Evolutionary conservation across 495 filamentous ascomycete species (phyloP).

Genomic region (Aspergillus panamensis): DNA sequence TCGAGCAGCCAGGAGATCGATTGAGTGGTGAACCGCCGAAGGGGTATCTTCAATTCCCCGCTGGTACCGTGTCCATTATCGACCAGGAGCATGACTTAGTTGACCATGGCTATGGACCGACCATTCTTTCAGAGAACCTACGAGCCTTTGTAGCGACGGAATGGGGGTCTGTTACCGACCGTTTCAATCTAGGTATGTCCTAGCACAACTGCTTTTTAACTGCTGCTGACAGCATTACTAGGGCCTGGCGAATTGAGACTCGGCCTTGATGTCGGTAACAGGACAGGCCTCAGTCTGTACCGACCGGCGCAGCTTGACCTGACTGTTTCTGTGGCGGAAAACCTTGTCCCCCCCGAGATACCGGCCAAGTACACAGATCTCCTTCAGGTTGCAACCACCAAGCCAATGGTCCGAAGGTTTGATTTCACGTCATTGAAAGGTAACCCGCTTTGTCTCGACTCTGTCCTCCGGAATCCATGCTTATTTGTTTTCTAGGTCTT

Average conservation of each 20-base stretch:
- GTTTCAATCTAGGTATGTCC: constrained; percentile 60
- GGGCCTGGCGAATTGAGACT: constrained; percentile 69
- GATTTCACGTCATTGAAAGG: constrained; percentile 42
- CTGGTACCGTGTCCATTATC: constrained; percentile 47
- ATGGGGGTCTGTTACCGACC: constrained; percentile 67
- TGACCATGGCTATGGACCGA: constrained; percentile 48
- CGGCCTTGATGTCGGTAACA: constrained; percentile 53
- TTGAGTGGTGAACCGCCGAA: constrained; percentile 28
- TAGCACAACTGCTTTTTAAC: neutral
- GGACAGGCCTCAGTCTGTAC: constrained; percentile 59
- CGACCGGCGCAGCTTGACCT: constrained; percentile 64
- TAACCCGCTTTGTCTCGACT: constrained; percentile 13
- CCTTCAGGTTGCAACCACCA: constrained; percentile 41
- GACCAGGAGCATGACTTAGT: constrained; percentile 46
- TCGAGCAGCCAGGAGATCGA: constrained; percentile 52
- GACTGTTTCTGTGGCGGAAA: constrained; percentile 65
- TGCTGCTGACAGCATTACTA: constrained; percentile 21
- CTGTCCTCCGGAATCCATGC: constrained; percentile 26
- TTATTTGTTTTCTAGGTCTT: constrained; percentile 51
- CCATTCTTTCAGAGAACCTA: constrained; percentile 66
- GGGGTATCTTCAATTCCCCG: constrained; percentile 40
- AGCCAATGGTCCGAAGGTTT: constrained; percentile 41
- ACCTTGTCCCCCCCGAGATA: constrained; percentile 54
- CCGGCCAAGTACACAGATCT: constrained; percentile 52
- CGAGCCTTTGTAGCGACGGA: constrained; percentile 64